Conservation (phyloP, 495 filamentous ascomycete species). For the Immersiella caudata region DNA sequence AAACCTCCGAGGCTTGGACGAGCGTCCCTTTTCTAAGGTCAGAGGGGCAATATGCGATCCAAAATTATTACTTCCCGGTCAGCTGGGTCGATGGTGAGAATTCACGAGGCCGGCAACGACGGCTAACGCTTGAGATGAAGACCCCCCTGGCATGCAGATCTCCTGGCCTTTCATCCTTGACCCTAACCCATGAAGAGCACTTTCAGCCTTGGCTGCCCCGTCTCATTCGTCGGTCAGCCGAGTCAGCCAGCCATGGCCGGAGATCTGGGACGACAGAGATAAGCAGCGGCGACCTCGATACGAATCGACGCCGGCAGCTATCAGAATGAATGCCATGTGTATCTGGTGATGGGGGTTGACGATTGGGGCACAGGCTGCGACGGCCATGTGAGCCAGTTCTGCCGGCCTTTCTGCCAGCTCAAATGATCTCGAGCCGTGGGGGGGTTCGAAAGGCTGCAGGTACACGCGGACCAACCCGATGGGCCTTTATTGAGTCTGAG, state of each 20-base stretch:
- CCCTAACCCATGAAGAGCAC: constrained; percentile 13
- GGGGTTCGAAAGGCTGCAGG: constrained; percentile 20
- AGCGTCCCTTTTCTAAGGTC: not conserved
- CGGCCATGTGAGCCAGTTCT: constrained; percentile 20
- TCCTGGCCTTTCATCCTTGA: constrained; percentile 3
- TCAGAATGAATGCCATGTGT: constrained; percentile 1
- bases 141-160: constrained; percentile 16
- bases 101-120: not conserved
- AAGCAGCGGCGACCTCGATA: constrained; percentile 19
- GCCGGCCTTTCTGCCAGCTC: constrained; percentile 24
- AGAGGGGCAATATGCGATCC: not conserved
- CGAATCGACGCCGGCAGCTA: constrained; percentile 4
- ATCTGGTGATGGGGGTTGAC: constrained; percentile 8
- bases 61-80: not conserved
- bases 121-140: constrained; percentile 12
- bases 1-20: not conserved
- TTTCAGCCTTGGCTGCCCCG: constrained; percentile 1
- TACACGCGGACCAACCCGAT: constrained; percentile 24
- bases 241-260: constrained; percentile 17
- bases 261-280: constrained; percentile 19
- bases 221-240: constrained; percentile 15
- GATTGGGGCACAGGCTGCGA: constrained; percentile 21
- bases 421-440: constrained; percentile 16
- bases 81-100: constrained; percentile 5
- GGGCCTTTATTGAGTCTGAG: not conserved